Base-by-base conservation (phyloP, 768 basidiomycete species). In the Mycena rebaudengoi region DNA sequence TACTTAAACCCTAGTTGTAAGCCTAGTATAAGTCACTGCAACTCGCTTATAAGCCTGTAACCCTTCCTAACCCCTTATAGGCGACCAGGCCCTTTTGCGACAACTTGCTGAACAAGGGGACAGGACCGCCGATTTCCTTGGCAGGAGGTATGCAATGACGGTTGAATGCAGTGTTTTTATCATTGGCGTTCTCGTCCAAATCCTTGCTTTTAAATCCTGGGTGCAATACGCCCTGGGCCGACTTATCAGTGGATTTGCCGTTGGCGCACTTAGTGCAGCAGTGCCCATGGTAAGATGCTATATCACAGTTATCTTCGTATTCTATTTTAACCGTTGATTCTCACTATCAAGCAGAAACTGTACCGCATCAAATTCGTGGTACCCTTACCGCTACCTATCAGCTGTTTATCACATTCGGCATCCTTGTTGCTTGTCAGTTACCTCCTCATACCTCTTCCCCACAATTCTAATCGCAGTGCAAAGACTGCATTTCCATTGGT, bases 341-440 rank as follows among this genome's bases (percentile, higher is more conserved):
- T 30, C 50, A 85, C 82, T 91, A 89, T 72, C 87, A 90, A 82
- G 88, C 88, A 10, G 90, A 91, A 74, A 88, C 87, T 0, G 90
- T 89, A 0, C 91, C 91, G 13, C 80, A 87, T 12, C 85, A 91
- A 65, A 87, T 92, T 58, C 85, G 91, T 54, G 91, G 91, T 4
- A 85, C 89, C 1, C 75, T 90, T 29, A 90, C 88, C 33, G 85
- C 85, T 3, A 85, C 85, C 5, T 86, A 85, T 66, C 86, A 88
- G 69, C 77, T 89, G 14, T 88, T 89, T 75, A 90, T 91, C 68
- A 91, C 90, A 0, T 81, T 88, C 63, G 90, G 91, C 69, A 91
- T 89, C 64, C 81, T 90, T 30, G 82, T 89, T 40, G 86, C 89
- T 32, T 89, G 85, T 86, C 66, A 48, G 83, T 78, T 57, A 10